A percentile compares a stretch with the other conserved stretches of the same genome.
These are phyloP conservation scores for Neurospora pannonica DNA, from an alignment of 495 filamentous ascomycete genomes.

Conservation along the genomic window DNA sequence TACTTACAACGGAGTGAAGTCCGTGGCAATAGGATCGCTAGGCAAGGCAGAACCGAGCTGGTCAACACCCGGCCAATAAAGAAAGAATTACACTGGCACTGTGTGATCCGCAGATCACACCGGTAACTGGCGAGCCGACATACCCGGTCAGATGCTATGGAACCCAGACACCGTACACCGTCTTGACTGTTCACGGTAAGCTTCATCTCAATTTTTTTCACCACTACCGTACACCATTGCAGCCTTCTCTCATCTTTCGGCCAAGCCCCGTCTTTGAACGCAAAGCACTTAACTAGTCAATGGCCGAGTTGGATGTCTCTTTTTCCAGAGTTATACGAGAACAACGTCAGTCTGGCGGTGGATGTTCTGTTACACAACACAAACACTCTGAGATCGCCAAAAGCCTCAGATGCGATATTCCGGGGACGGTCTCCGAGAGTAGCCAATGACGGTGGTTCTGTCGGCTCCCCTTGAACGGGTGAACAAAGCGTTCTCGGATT, in stretches of 20 bases:
- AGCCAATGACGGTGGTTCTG: background rate
- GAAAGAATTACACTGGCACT: background rate
- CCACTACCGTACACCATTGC: background rate
- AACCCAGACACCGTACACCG: background rate
- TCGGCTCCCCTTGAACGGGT: background rate
- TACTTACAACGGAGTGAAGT: background rate
- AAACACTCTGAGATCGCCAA: background rate
- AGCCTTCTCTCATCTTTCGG: background rate
- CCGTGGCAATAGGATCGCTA: background rate
- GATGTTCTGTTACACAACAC: background rate
- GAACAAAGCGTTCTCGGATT: background rate
- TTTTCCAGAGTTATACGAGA: background rate
- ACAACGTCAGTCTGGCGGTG: conserved; percentile 12
- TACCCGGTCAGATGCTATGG: background rate
- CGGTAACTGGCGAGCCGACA: background rate
- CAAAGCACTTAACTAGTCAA: background rate
- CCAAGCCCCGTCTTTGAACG: background rate
- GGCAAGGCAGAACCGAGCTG: background rate
- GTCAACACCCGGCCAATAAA: background rate
- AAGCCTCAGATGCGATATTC: background rate
- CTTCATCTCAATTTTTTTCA: background rate
- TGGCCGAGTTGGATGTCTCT: background rate
- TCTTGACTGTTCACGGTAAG: background rate
- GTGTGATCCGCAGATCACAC: background rate
- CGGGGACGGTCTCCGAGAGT: background rate